Base-by-base conservation (phyloP, 768 basidiomycete species). In the Boletus sp. region DNA sequence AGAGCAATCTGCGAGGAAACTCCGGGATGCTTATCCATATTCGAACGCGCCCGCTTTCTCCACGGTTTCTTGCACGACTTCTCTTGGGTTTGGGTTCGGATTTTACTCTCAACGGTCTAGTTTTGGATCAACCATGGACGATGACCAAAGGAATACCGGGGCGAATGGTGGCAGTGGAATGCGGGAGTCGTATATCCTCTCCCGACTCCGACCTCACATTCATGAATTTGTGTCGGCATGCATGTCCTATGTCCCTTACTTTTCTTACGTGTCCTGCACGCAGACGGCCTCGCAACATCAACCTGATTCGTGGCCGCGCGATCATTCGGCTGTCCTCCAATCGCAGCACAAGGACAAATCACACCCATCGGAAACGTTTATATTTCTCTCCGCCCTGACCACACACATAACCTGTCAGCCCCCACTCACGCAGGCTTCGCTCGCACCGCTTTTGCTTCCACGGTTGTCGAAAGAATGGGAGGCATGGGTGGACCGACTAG, bases 191-290 rank as follows among this genome's bases (percentile, higher is more conserved):
- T 94, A 94, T 69, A 80, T 93, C 61, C 72, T 84, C 39, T 89
- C 86, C 17, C 81, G 92, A 53, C 76, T 94, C 17, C 82, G 86
- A 47, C 86, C 88, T 15, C 85, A 87, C 70, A 83, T 92, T 49
- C 74, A 78, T 50, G 91, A 92, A 50, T 94, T 90, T 62, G 84
- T 87, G 32, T 81, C 91, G 3, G 82, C 86, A 32, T 89, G 83
- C 70, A 80, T 85, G 69, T 87, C 92, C 7, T 94, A 93, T 68
- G 82, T 93, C 47, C 90, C 89, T 3, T 93, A 94, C 68, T 94
- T 94, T 68, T 88, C 90, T 20, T 86, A 82, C 62, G 70, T 81
- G 51, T 67, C 78, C 14, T 52, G 65, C 41, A 54, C 73, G 45
- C 56, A 64, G 45, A 40, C 33, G 59, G 24, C 29, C 47, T 67